phyloP scores from a whole-genome alignment of 352 stramenopile species.

The Pythium chondricola region DNA sequence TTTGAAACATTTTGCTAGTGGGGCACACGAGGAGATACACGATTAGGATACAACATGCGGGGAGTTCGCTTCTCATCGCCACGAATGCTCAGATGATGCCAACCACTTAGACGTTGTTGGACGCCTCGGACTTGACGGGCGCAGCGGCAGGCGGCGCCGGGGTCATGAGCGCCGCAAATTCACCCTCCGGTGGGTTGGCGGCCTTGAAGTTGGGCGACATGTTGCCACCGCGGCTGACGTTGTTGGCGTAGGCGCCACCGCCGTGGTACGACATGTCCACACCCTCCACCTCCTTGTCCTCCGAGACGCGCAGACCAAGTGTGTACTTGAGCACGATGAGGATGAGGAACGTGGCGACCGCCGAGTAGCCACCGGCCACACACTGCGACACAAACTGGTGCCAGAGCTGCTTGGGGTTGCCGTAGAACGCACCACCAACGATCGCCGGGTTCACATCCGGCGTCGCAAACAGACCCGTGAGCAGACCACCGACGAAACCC shows the following conservation, averaged over 20 bases:
- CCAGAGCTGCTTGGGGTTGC: slow-evolving; percentile 32
- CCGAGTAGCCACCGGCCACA: slow-evolving; percentile 59
- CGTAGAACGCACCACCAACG: slow-evolving; percentile 46
- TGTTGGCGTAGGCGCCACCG: slow-evolving; percentile 52
- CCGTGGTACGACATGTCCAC: slow-evolving; percentile 78
- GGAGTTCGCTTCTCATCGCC: too few species aligned
- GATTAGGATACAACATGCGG: too few species aligned
- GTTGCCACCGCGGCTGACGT: slow-evolving; percentile 18
- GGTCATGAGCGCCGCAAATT: slow-evolving; percentile 30
- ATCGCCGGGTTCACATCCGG: slow-evolving; percentile 49
- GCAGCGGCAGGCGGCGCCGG: slow-evolving; percentile 7
- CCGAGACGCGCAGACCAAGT: slow-evolving; percentile 58
- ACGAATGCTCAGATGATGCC: too few species aligned
- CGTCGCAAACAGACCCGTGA: slow-evolving; percentile 69
- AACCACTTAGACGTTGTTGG: too few species aligned
- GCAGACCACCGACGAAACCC: slow-evolving; percentile 51
- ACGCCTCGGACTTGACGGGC: too few species aligned
- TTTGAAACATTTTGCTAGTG: too few species aligned
- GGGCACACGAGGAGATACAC: too few species aligned
- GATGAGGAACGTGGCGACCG: slow-evolving; percentile 62
- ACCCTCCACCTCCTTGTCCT: slow-evolving; percentile 72
- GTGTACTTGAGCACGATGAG: slow-evolving; percentile 65
- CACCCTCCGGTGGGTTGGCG: slow-evolving; percentile 24
- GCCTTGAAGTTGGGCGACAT: slow-evolving; percentile 26
- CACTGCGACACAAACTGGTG: slow-evolving; percentile 51